Percentiles rank a stretch among this genome's conserved stretches.
Conservation (phyloP, 192 early-diverging fungal genomes). For the Podochytrium sp. region DNA sequence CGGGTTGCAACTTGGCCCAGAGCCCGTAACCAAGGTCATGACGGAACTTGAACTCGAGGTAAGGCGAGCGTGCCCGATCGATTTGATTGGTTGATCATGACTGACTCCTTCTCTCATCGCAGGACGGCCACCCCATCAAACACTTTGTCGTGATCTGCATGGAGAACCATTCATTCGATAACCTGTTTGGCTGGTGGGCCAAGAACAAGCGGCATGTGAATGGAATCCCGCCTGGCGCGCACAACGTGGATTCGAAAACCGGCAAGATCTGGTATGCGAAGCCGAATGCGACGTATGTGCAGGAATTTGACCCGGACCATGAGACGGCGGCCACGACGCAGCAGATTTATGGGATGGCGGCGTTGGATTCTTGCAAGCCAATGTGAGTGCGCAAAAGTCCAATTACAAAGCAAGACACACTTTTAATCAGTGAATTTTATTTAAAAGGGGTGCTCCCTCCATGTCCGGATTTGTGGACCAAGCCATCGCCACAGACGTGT, state of each 20-base stretch:
- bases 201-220: neutral
- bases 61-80: too few species aligned
- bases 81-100: neutral
- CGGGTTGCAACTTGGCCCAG: too few species aligned
- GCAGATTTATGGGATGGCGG: constrained; percentile 16
- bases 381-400: neutral
- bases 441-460: neutral
- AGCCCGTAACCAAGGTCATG: too few species aligned
- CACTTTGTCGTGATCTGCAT: constrained; percentile 35
- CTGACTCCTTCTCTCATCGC: neutral
- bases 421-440: neutral
- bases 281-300: constrained; percentile 1
- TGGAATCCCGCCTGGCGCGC: constrained; percentile 5
- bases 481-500: neutral
- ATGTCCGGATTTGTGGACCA: constrained; percentile 40
- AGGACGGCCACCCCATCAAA: constrained; percentile 8
- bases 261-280: neutral
- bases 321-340: constrained; percentile 10
- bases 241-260: constrained; percentile 1
- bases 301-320: constrained; percentile 34
- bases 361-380: neutral
- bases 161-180: constrained; percentile 44
- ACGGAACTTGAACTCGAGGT: too few species aligned
- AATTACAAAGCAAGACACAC: neutral
- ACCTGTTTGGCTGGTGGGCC: constrained; percentile 27